phyloP scores from a whole-genome alignment of 2,329 filamentous ascomycete genomes.

The Ceratocystis cacaofunesta region DNA sequence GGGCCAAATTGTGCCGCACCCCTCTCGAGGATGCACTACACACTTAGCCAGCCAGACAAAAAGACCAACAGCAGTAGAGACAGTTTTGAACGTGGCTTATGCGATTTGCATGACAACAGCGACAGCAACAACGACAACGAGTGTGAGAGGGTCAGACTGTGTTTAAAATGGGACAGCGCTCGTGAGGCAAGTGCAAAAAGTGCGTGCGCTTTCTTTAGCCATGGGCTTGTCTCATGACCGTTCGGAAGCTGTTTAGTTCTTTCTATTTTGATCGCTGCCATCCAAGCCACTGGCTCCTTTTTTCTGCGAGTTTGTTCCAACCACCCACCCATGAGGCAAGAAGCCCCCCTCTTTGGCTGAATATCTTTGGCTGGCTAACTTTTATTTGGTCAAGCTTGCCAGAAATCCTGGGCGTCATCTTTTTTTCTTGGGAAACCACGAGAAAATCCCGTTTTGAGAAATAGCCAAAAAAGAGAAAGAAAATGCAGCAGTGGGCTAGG shows the following conservation, averaged over 20 bases:
- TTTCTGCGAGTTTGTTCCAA: neutral
- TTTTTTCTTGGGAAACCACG: too few species aligned
- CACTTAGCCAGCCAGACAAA: neutral
- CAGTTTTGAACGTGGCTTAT: neutral
- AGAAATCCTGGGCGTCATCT: neutral
- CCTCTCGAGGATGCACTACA: neutral
- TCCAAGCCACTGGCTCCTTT: slow-evolving; percentile 4
- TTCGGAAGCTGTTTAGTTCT: neutral
- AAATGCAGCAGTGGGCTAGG: too few species aligned
- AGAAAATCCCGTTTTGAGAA: too few species aligned
- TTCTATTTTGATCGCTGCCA: slow-evolving; percentile 16
- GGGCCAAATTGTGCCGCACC: neutral
- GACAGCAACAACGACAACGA: neutral
- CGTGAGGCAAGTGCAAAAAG: neutral
- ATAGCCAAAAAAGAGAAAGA: too few species aligned
- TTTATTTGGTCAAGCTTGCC: neutral
- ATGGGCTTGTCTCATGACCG: neutral
- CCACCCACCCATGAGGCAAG: too few species aligned
- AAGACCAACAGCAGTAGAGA: neutral
- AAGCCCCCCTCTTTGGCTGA: too few species aligned
- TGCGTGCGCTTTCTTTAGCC: neutral
- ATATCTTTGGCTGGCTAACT: neutral
- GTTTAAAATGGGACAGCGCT: too few species aligned
- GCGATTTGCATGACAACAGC: neutral
- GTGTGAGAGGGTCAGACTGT: neutral